Evolutionary conservation across 2,329 filamentous ascomycete genomes (phyloP), one percentile per base, ranked within the genome.

Genomic region (Neofusicoccum cordaticola): DNA sequence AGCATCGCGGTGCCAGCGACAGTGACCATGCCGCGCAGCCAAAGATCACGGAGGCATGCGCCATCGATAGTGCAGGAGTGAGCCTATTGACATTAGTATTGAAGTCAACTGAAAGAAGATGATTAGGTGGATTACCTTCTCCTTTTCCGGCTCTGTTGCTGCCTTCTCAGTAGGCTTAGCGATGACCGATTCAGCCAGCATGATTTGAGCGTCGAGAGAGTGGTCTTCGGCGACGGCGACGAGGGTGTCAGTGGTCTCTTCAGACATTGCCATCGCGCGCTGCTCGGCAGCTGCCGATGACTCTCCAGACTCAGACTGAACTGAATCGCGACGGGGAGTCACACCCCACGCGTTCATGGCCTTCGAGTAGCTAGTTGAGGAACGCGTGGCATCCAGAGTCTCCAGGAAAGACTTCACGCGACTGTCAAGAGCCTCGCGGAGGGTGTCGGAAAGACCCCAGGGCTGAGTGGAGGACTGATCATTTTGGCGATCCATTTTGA

Each of bases 1-100:
- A 65, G 37, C 53, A 61, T 42, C 17, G 56, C 45, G 8, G 53
- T 45, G 17, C 47, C 47, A 11, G 53, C 53, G 2, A 52, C 44
- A 13, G 50, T 37, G 3, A 65, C 39, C n/a, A 60, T 52, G 35
- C 63, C 63, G 9, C 63, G 39, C 12, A 65, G 39, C 63, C 63
- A 65, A n/a, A 65, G 39, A 34, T 65, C 63, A 6, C 63, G 52
- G 7, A 35, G 45, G 45, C 63, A 65, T 5, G 63, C 19, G 41
- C 63, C 63, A 12, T 65, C 63, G 52, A 65, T n/a, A 11, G 53
- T 65, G 45, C 63, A 65, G 27, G 53, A 61, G 45, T 63, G 61
- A 15, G 35, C 31, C 48, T 52, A 17, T 44, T 5, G 15, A 35
- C 39, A 22, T 63, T 35, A 63, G 47, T 8, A 17, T 5, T 15